Conservation (phyloP, 1,139 yeast species). For the Diutina siamensis region DNA sequence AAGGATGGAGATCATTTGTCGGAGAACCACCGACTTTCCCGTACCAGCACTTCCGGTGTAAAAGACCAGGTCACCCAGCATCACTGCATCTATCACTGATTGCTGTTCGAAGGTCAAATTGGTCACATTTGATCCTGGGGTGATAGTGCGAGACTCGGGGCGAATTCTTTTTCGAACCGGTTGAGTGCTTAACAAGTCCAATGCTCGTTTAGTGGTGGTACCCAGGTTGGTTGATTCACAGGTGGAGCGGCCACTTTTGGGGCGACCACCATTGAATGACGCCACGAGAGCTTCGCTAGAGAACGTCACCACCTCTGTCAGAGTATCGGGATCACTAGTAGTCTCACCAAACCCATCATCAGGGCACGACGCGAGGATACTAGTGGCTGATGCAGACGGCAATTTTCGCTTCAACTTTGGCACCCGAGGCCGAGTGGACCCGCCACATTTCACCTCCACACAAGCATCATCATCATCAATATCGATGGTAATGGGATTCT, state of each 20-base stretch:
- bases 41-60: constrained; percentile 83
- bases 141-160: not conserved
- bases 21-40: constrained; percentile 68
- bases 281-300: not conserved
- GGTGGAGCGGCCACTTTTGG: too few relatives aligned
- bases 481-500: not conserved
- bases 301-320: constrained; percentile 1
- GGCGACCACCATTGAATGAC: too few relatives aligned
- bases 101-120: constrained; percentile 32
- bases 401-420: too few relatives aligned
- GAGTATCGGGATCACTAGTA: not conserved
- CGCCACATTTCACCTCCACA: too few relatives aligned
- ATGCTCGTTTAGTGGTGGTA: not conserved
- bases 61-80: constrained; percentile 23
- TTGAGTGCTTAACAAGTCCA: not conserved
- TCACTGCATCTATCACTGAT: constrained; percentile 13
- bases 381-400: too few relatives aligned
- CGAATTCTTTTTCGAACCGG: not conserved
- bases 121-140: constrained; percentile 36
- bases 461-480: not conserved
- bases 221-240: too few relatives aligned
- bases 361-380: not conserved
- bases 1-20: constrained; percentile 39
- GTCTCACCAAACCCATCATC: not conserved
- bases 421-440: too few relatives aligned